Evolutionary conservation across 495 filamentous ascomycete genomes (phyloP), one percentile per base, ranked within the genome.

Genomic region (Aspergillus asperescens): DNA sequence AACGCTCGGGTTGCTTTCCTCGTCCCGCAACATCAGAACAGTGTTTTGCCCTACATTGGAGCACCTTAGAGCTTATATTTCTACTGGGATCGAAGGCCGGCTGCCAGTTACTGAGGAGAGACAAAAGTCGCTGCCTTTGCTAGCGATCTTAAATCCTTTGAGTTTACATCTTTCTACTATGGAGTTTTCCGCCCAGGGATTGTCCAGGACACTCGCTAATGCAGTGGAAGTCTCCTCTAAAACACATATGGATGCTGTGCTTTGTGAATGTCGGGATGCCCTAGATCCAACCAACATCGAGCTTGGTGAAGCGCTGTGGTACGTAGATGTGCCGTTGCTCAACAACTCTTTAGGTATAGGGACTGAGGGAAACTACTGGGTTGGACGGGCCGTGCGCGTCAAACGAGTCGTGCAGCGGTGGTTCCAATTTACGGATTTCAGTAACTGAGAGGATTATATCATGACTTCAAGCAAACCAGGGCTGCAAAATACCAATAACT

Each of bases 181-280:
- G 49, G 88, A 93, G 59, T 91, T 86, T 76, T 90, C 87, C 37
- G 89, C 85, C 0, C 90, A 95, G 64, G 90, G 89, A 0, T 65
- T 96, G 5, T 81, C 81, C 43, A 81, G 82, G 59, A 88, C 84
- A 5, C 71, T 87, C 13, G 79, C 90, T 9, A 65, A 67, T 19
- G 68, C 85, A 6, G 81, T 91, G 23, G 90, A 94, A 58, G 73
- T 81, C 7, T 82, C 85, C 1, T 62, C 61, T 18, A 55, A 55
- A 3, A 60, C 60, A 40, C 50, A 52, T 0, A 59, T 70, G 60
- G 59, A 65, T 28, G 61, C 77, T 23, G 48, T 71, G 22, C 63
- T 81, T 19, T 72, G 56, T 22, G 76, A 79, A 70, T 67, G 67
- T 35, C 57, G 27, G 22, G 66, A 78, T 57, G 60, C 62, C 3